Conservation (phyloP, 352 stramenopile species). For the Phytophthora ohioensis region DNA sequence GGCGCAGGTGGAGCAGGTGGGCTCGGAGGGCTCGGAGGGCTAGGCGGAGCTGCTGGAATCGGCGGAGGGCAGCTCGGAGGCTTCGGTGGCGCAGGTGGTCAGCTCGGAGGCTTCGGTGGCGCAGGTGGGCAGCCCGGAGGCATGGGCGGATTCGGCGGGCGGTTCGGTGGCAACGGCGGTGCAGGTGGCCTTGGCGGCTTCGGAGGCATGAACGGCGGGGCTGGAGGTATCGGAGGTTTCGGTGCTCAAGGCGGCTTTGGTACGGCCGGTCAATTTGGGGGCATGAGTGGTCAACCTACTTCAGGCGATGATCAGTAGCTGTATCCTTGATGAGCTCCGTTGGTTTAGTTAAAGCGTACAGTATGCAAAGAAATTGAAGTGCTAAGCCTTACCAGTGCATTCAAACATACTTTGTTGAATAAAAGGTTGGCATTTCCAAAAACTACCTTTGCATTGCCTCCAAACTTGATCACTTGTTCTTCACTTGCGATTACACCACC, state of each 20-base stretch:
- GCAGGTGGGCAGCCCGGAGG: slow-evolving; percentile 3
- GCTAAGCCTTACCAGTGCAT: too few relatives aligned
- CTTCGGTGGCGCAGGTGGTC: slow-evolving; percentile 1
- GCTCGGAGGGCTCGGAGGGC: neutral
- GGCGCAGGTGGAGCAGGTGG: slow-evolving; percentile 6
- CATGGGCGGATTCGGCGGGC: slow-evolving; percentile 12
- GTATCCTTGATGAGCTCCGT: neutral
- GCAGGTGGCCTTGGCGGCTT: slow-evolving; percentile 1
- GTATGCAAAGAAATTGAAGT: neutral
- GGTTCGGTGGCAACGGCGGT: slow-evolving; percentile 5
- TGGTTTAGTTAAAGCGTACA: neutral
- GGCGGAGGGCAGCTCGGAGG: slow-evolving; percentile 9
- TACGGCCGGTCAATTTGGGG: slow-evolving; percentile 9
- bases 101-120: slow-evolving; percentile 2
- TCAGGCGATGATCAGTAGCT: slow-evolving; percentile 11
- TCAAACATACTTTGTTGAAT: too few relatives aligned
- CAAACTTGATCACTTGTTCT: too few relatives aligned
- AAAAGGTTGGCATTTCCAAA: too few relatives aligned
- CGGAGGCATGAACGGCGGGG: slow-evolving; percentile 9
- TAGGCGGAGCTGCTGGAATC: slow-evolving; percentile 5
- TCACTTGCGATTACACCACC: too few relatives aligned
- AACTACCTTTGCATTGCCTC: too few relatives aligned
- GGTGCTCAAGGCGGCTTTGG: slow-evolving; percentile 17
- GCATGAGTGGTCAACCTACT: slow-evolving; percentile 5
- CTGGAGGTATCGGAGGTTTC: slow-evolving; percentile 7